Conservation (phyloP, 768 basidiomycete genomes). For the Polyporus arcularius region DNA sequence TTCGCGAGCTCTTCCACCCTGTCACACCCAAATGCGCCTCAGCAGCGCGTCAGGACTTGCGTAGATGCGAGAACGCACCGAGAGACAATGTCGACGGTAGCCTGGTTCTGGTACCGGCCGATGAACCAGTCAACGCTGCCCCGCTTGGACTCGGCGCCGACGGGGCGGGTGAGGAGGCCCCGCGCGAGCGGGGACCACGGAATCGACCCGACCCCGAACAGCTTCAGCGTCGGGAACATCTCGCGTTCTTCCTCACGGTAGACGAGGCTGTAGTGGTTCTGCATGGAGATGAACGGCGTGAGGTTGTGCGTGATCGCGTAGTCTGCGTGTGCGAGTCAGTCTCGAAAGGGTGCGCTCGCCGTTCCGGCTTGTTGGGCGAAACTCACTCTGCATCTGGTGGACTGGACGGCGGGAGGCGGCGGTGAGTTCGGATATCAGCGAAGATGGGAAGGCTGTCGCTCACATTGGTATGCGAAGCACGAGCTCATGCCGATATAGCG, state of each 20-base stretch:
- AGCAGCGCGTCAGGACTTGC: too few species aligned
- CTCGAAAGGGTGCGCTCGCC: too few species aligned
- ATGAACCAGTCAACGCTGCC: conserved; percentile 19
- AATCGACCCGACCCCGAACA: conserved; percentile 35
- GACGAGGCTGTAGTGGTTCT: conserved; percentile 56
- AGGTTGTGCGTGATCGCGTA: conserved; percentile 42
- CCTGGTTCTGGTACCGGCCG: not conserved
- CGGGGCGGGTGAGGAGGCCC: conserved; percentile 34
- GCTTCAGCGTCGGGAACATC: conserved; percentile 50
- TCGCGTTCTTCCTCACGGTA: conserved; percentile 65
- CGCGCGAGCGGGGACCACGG: conserved; percentile 41
- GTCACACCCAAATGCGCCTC: too few species aligned
- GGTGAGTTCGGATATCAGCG: too few species aligned
- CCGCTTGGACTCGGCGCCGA: conserved; percentile 25
- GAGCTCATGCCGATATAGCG: conserved; percentile 44
- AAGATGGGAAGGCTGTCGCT: not conserved
- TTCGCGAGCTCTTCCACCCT: conserved; percentile 44
- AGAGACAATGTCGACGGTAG: too few species aligned
- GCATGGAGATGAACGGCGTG: conserved; percentile 65
- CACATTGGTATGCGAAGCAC: conserved; percentile 28
- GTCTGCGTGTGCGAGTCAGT: conserved; percentile 23
- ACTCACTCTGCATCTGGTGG: conserved; percentile 36
- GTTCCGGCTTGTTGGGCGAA: not conserved
- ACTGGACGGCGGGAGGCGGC: not conserved
- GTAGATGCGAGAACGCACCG: too few species aligned